Conservation (phyloP, 139 green algal genomes). For the Zygnema cylindricum region DNA sequence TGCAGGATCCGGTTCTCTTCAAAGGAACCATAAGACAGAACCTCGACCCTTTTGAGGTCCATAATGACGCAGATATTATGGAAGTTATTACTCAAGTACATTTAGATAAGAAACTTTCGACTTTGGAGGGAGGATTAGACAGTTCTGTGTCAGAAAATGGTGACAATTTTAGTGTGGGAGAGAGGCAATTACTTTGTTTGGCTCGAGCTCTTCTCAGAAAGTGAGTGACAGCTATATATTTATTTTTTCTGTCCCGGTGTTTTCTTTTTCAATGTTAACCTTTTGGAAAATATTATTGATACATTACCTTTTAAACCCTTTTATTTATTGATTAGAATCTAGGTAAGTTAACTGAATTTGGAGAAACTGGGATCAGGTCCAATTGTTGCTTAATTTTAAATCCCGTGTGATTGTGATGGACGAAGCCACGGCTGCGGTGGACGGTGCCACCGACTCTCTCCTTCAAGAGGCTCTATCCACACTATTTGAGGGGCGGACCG, state of each 20-base stretch:
- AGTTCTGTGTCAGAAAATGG: conserved; percentile 79
- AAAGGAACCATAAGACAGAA: conserved; percentile 87
- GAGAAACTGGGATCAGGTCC: not conserved
- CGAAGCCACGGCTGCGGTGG: conserved; percentile 88
- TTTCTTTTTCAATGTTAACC: not conserved
- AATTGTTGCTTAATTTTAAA: conserved; percentile 23
- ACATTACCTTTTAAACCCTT: too few relatives aligned
- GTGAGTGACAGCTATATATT: not conserved
- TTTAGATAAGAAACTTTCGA: conserved; percentile 23
- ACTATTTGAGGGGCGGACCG: conserved; percentile 70
- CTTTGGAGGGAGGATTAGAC: conserved; percentile 56
- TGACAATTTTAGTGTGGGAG: conserved; percentile 84
- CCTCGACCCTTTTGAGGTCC: conserved; percentile 86
- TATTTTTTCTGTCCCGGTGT: not conserved
- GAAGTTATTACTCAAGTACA: conserved; percentile 59
- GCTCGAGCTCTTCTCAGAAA: conserved; percentile 83
- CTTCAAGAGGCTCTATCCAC: conserved; percentile 78
- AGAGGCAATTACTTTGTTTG: conserved; percentile 94
- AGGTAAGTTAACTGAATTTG: too few relatives aligned
- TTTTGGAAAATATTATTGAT: too few relatives aligned
- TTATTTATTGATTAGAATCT: too few relatives aligned
- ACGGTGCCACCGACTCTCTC: conserved; percentile 83
- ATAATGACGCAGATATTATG: conserved; percentile 71
- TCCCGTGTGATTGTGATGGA: conserved; percentile 82
- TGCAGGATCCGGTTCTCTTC: conserved; percentile 92